These are phyloP conservation scores for Geoglossum cookeanum DNA, from an alignment of 2,329 filamentous ascomycete species.

Conservation along the genomic window DNA sequence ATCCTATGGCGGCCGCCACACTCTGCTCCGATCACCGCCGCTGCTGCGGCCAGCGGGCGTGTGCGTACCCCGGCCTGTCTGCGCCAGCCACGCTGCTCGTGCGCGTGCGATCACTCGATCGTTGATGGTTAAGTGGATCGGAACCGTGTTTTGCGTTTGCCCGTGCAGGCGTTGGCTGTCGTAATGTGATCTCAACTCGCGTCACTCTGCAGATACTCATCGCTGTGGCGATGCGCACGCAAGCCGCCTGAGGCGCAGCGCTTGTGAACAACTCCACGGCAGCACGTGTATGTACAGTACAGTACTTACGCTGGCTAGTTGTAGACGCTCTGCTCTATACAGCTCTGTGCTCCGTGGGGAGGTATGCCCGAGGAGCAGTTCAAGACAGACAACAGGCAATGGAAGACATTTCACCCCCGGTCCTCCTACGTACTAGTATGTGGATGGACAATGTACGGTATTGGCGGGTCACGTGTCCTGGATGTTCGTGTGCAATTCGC, in stretches of 20 bases:
- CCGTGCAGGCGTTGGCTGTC: too few species aligned
- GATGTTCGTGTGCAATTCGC: neutral
- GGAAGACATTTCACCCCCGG: too few species aligned
- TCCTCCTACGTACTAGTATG: too few species aligned
- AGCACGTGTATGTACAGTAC: constrained; percentile 26
- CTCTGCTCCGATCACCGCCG: neutral
- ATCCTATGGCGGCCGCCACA: neutral
- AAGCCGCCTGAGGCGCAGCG: neutral
- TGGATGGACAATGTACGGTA: too few species aligned
- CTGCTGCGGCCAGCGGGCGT: neutral
- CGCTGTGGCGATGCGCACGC: neutral
- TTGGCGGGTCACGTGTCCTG: neutral
- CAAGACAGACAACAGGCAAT: too few species aligned
- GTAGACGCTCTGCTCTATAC: too few species aligned
- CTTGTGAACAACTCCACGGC: constrained; percentile 7
- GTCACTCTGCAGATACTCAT: neutral
- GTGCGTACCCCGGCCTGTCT: neutral
- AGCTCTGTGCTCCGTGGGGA: too few species aligned
- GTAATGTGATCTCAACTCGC: too few species aligned
- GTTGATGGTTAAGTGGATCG: neutral
- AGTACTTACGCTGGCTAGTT: too few species aligned
- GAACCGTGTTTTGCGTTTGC: neutral
- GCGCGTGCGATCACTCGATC: neutral
- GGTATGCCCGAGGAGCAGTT: too few species aligned
- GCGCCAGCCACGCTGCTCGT: neutral